phyloP scores from a whole-genome alignment of 192 early-diverging fungal species.

The Phycomyces nitens region DNA sequence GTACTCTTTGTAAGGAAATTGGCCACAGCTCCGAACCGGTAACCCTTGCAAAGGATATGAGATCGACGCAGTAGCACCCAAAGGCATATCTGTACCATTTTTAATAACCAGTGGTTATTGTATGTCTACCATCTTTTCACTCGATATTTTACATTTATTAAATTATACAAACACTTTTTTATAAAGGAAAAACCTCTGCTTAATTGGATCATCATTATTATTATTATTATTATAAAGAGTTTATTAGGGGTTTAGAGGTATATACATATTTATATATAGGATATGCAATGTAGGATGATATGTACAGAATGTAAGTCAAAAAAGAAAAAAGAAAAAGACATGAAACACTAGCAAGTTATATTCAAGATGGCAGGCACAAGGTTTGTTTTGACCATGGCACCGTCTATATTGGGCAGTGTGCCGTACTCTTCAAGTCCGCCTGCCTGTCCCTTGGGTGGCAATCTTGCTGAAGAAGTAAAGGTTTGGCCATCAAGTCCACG shows the following conservation, averaged over 20 bases:
- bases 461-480: slow-evolving; percentile 5
- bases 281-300: background rate
- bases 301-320: background rate
- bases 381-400: too few relatives aligned
- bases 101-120: too few relatives aligned
- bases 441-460: background rate
- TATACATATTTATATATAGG: background rate
- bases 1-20: background rate
- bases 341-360: too few relatives aligned
- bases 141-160: too few relatives aligned
- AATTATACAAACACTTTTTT: too few relatives aligned
- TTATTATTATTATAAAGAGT: too few relatives aligned
- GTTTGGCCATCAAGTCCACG: slow-evolving; percentile 10
- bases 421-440: slow-evolving; percentile 13
- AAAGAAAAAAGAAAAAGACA: too few relatives aligned
- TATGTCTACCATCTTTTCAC: too few relatives aligned
- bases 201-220: too few relatives aligned
- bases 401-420: background rate
- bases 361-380: too few relatives aligned
- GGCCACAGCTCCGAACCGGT: background rate
- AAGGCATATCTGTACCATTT: too few relatives aligned
- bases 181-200: too few relatives aligned
- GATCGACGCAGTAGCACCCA: background rate
- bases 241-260: background rate
- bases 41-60: background rate